Evolutionary conservation across 345 rosid species (phyloP).

Genomic region (Kandelia obovata): DNA sequence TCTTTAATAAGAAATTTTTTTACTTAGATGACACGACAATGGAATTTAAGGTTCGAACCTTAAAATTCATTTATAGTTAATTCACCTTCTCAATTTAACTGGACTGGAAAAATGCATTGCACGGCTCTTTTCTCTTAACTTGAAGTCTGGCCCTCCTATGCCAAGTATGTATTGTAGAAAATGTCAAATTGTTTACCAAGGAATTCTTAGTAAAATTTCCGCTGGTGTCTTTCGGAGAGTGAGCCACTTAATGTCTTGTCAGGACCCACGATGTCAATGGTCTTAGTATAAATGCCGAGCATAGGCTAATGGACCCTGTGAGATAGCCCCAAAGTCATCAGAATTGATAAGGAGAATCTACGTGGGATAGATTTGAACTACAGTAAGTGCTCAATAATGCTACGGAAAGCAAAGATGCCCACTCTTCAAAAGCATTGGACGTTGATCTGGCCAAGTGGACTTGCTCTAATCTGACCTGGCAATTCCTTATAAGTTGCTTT

Average conservation of each 20-base stretch:
- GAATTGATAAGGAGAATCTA: constrained; percentile 25
- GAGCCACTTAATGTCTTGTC: background rate
- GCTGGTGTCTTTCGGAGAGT: background rate
- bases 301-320: background rate
- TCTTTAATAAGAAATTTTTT: background rate
- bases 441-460: constrained; percentile 22
- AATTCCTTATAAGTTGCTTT: constrained; percentile 15
- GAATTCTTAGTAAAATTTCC: background rate
- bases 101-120: no score
- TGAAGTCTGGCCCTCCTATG: no score
- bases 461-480: constrained; percentile 21
- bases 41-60: no score
- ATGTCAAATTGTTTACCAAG: background rate
- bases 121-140: no score
- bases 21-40: no score
- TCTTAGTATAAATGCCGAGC: background rate
- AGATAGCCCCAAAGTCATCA: background rate
- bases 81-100: no score
- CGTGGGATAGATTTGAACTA: constrained; percentile 8
- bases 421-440: constrained; percentile 20
- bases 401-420: constrained; percentile 41
- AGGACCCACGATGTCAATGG: background rate
- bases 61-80: no score
- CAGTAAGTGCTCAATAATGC: constrained; percentile 21
- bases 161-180: background rate